A percentile compares a stretch with the other conserved stretches of the same genome.
Conservation (phyloP, 176 grass and related monocot species). For the Aegilops sharonensis region DNA sequence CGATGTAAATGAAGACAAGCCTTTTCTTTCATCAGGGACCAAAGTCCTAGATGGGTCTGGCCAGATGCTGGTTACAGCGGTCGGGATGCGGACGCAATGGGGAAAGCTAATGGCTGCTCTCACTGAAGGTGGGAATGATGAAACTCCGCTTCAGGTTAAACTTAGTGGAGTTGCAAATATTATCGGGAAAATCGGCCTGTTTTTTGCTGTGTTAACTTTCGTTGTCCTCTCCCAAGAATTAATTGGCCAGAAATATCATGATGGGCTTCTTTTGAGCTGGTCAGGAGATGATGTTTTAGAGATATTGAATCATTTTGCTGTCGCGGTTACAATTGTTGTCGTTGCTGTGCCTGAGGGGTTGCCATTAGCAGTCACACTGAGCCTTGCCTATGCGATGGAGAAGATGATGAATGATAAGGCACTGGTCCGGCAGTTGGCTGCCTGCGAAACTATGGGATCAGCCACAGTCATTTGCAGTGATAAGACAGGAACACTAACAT, state of each 20-base stretch:
- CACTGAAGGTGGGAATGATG: slow-evolving; percentile 60
- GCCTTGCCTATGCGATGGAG: slow-evolving; percentile 79
- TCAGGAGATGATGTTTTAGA: slow-evolving; percentile 51
- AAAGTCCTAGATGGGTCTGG: slow-evolving; percentile 64
- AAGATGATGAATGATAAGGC: slow-evolving; percentile 87
- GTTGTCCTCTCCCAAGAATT: slow-evolving; percentile 48
- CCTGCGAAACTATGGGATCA: slow-evolving; percentile 79
- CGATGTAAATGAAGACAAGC: slow-evolving; percentile 42
- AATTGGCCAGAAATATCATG: slow-evolving; percentile 41
- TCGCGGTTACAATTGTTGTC: slow-evolving; percentile 70
- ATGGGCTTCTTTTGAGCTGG: slow-evolving; percentile 55
- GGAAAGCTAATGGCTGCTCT: slow-evolving; percentile 62
- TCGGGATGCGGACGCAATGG: slow-evolving; percentile 69
- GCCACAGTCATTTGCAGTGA: slow-evolving; percentile 63
- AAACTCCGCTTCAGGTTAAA: slow-evolving; percentile 67
- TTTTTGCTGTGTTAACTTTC: slow-evolving; percentile 67
- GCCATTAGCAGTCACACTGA: slow-evolving; percentile 75
- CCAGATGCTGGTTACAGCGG: slow-evolving; percentile 62
- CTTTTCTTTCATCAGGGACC: slow-evolving; percentile 66
- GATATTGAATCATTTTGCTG: slow-evolving; percentile 60
- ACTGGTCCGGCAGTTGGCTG: slow-evolving; percentile 59
- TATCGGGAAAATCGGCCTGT: slow-evolving; percentile 61
- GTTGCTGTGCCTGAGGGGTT: slow-evolving; percentile 81
- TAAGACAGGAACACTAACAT: slow-evolving; percentile 69
- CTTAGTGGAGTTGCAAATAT: slow-evolving; percentile 65